Evolutionary conservation across 345 rosid species (phyloP), one percentile per base, ranked within the genome.

Genomic region (Angophora floribunda): DNA sequence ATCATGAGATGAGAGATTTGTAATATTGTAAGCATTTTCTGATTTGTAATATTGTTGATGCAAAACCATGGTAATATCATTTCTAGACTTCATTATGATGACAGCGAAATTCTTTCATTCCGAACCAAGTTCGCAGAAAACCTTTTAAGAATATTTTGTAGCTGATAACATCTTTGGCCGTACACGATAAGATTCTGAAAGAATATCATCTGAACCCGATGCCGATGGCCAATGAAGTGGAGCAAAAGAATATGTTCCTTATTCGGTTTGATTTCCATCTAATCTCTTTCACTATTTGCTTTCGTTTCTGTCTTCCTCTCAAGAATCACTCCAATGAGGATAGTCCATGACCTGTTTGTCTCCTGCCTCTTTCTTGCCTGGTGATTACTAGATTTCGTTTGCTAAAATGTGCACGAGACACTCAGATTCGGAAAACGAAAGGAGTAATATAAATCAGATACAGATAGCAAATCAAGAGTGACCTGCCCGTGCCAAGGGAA

Each of bases 61-160:
- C 14, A n/a, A 1, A 63, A 63, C 41, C 19, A 14, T 63, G 75
- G 41, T 63, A 1, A 63, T 63, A 63, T 63, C 61, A n/a, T 63
- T n/a, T n/a, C 41, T n/a, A n/a, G 36, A 63, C 75, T 63, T n/a
- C 75, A 63, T 63, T 14, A 63, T 14, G 1, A n/a, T 13, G 19
- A 63, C 0, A 36, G 8, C 0, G 3, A 26, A n/a, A 63, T 63
- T n/a, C 19, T 63, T 63, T 63, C 32, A 7, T 63, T 63, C 0
- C 0, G 9, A 63, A 28, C 19, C 28, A 0, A 63, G 75, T 28
- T 28, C 0, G 4, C 2, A n/a, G 19, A 63, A n/a, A 63, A n/a
- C 19, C 36, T 53, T 13, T 6, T 61, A 61, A 32, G 80, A 63
- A 8, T 36, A 32, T 63, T 65, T 65, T 67, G 80, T 32, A 70